Evolutionary conservation across 306 rosid species (phyloP), one percentile per base, ranked within the genome.

Genomic region (Acmispon strigosus): DNA sequence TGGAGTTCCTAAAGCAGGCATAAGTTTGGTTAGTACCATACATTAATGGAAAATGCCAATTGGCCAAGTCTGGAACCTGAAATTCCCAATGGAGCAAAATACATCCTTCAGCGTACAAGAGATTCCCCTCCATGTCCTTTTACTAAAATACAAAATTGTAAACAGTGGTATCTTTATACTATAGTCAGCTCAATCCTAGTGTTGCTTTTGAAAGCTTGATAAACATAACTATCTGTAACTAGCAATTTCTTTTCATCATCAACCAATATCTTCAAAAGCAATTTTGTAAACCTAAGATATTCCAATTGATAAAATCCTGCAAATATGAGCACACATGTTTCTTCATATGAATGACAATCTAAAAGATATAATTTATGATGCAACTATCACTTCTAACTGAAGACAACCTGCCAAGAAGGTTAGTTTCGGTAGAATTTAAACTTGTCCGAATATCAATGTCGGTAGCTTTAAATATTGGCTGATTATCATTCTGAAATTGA

Each of bases 1-100:
- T 93, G 97, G 80, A 90, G 98, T 78, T 93, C 98, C 98, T 90
- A 87, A 73, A 82, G 67, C 77, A 82, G 63, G 78, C 60, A 78
- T 70, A 81, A 71, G 73, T 80, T 77, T 37, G 69, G 76, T 81
- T 68, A 85, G 80, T 72, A 78, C 64, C 34, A 37, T 39, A 58
- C 13, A 67, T 57, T 9, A 70, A 80, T 37, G 56, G 74, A 70
- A 83, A 39, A 20, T 53, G 10, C 52, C 62, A 78, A 16, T 67
- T 43, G 44, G 54, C 61, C 29, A 54, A 60, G 56, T 34, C 49
- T 65, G 59, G 70, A 62, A 72, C 59, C 80, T 63, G 52, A 78
- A 75, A 58, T 42, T 48, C 37, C 76, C 65, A 52, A 59, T 49
- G 70, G 69, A 66, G 57, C 18, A 39, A 67, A 56, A 42, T 52